Conservation (phyloP, 805 yeast genomes). For the Sungouiozyma intestinalis region DNA sequence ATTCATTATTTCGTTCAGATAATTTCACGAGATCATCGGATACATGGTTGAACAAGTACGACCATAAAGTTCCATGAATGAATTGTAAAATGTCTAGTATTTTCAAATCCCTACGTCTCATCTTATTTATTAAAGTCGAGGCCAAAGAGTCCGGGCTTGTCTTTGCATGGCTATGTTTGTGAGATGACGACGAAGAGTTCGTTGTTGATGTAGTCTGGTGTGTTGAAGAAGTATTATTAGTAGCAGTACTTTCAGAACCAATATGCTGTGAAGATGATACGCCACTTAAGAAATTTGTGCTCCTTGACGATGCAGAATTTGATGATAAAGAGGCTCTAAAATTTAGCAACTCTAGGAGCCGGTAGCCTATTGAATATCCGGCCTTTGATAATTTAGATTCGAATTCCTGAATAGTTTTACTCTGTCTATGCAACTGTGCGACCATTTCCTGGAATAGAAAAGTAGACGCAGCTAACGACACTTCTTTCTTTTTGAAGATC, state of each 20-base stretch:
- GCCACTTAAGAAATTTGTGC: not conserved
- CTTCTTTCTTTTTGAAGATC: conserved; percentile 32
- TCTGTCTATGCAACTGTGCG: conserved; percentile 46
- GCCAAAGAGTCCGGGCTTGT: not conserved
- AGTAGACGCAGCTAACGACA: conserved; percentile 57
- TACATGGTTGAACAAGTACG: conserved; percentile 57
- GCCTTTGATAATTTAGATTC: conserved; percentile 53
- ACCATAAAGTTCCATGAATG: conserved; percentile 68
- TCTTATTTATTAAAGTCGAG: conserved; percentile 14
- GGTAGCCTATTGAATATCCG: conserved; percentile 68
- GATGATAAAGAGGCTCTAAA: conserved; percentile 23
- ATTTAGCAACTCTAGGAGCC: conserved; percentile 49
- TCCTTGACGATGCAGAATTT: conserved; percentile 7
- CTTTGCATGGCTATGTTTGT: conserved; percentile 11
- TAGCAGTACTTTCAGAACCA: not conserved
- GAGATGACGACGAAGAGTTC: conserved; percentile 1
- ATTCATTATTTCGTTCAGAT: conserved; percentile 54
- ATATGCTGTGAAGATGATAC: not conserved
- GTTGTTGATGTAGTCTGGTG: not conserved
- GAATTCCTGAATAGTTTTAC: conserved; percentile 55
- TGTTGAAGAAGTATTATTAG: conserved; percentile 2
- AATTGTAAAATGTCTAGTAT: conserved; percentile 62
- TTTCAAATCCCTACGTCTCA: conserved; percentile 44
- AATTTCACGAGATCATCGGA: conserved; percentile 71
- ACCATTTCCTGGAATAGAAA: conserved; percentile 66